Evolutionary conservation across 345 rosid species (phyloP).

Genomic region (Gossypium longicalyx): DNA sequence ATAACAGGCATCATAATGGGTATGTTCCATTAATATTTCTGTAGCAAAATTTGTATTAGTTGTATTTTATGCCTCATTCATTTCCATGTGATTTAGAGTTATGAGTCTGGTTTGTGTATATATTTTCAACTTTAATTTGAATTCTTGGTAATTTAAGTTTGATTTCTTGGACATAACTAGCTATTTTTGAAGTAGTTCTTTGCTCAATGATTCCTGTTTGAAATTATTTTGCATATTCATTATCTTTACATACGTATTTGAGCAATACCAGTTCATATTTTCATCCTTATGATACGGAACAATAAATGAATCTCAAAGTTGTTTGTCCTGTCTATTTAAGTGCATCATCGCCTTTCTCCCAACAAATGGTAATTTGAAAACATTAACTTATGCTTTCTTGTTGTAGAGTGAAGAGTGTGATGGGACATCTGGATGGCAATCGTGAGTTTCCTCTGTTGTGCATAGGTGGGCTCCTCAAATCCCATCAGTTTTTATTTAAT

Average conservation of each 20-base stretch:
- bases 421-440: conserved; percentile 66
- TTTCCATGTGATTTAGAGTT: background rate
- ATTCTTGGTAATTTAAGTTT: background rate
- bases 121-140: background rate
- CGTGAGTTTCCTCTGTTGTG: conserved; percentile 78
- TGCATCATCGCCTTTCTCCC: background rate
- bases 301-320: background rate
- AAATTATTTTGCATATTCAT: background rate
- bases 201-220: background rate
- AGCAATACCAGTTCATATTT: background rate
- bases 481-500: background rate
- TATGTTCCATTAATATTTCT: too few relatives aligned
- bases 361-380: background rate
- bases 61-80: background rate
- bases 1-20: too few relatives aligned
- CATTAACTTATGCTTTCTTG: conserved; percentile 2
- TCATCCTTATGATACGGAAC: background rate
- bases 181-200: background rate
- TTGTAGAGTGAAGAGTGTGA: conserved; percentile 72
- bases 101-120: background rate
- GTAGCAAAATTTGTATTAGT: too few relatives aligned
- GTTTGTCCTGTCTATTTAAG: too few relatives aligned
- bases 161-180: background rate
- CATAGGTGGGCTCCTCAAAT: conserved; percentile 42
- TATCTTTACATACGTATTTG: background rate